A percentile compares a stretch with the other conserved stretches of the same genome.
phyloP scores from a whole-genome alignment of 148 eudicot genomes.

The Silene conica region DNA sequence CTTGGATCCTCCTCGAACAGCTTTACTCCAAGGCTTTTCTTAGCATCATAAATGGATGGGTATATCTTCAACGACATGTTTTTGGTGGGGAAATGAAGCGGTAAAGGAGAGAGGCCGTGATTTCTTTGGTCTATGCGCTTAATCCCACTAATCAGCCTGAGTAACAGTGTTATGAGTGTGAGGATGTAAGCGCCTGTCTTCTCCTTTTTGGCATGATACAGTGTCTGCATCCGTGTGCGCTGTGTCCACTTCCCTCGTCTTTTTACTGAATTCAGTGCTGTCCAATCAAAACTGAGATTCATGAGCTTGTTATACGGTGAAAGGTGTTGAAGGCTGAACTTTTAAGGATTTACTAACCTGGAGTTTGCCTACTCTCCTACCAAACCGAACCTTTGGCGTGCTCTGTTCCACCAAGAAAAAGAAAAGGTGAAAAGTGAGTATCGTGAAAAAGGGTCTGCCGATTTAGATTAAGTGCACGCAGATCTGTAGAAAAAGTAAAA shows the following conservation, averaged over 20 bases:
- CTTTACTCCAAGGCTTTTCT: constrained; percentile 23
- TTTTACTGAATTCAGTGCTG: too few relatives aligned
- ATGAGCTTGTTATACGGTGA: too few relatives aligned
- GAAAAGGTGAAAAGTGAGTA: constrained; percentile 6
- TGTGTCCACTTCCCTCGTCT: too few relatives aligned
- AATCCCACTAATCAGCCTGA: constrained; percentile 52
- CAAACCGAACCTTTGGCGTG: too few relatives aligned
- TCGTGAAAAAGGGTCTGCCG: background rate
- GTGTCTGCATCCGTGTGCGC: too few relatives aligned
- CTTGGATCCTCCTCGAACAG: constrained; percentile 60
- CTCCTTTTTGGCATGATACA: constrained; percentile 15
- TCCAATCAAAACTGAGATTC: too few relatives aligned
- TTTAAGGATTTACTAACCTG: too few relatives aligned
- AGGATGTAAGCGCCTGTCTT: constrained; percentile 64
- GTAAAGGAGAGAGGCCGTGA: constrained; percentile 36
- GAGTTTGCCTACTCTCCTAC: too few relatives aligned
- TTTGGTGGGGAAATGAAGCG: constrained; percentile 41
- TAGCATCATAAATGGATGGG: constrained; percentile 22
- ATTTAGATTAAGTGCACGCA: background rate
- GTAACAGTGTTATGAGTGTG: constrained; percentile 59
- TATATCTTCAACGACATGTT: constrained; percentile 25
- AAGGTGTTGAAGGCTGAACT: too few relatives aligned
- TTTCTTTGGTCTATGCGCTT: constrained; percentile 61
- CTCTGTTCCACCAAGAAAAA: too few relatives aligned
- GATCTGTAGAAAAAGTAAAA: background rate